phyloP scores from a whole-genome alignment of 352 stramenopile species.

The Phytopythium kandeliae region DNA sequence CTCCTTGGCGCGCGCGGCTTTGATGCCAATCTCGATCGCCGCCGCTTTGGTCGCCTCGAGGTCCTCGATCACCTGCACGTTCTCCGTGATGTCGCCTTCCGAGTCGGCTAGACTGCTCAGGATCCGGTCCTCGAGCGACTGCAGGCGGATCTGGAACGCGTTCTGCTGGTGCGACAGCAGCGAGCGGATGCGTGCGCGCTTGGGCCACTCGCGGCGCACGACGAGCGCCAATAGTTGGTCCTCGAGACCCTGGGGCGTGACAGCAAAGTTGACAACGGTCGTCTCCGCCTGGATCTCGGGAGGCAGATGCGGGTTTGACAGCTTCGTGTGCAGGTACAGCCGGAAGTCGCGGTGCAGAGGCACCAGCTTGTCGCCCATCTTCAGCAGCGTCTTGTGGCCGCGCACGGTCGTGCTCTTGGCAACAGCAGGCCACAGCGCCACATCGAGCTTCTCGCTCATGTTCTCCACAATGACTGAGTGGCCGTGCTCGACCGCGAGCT shows the following conservation, averaged over 20 bases:
- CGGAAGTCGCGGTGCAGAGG: slow-evolving; percentile 78
- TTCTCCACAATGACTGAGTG: slow-evolving; percentile 86
- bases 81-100: slow-evolving; percentile 90
- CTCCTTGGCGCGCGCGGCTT: slow-evolving; percentile 68
- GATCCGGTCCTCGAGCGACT: slow-evolving; percentile 88
- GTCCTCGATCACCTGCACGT: slow-evolving; percentile 94
- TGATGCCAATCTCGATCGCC: slow-evolving; percentile 74
- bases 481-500: slow-evolving; percentile 78
- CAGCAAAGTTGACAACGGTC: slow-evolving; percentile 90
- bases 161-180: slow-evolving; percentile 87
- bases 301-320: slow-evolving; percentile 91
- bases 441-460: slow-evolving; percentile 83
- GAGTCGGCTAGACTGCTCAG: slow-evolving; percentile 76
- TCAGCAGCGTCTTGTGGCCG: slow-evolving; percentile 68
- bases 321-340: slow-evolving; percentile 90
- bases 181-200: slow-evolving; percentile 72
- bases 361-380: slow-evolving; percentile 86
- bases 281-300: slow-evolving; percentile 90
- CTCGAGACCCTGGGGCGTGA: slow-evolving; percentile 87
- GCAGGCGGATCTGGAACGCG: slow-evolving; percentile 86
- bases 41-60: slow-evolving; percentile 93
- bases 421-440: slow-evolving; percentile 84
- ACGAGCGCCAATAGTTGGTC: slow-evolving; percentile 87
- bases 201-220: slow-evolving; percentile 87
- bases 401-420: slow-evolving; percentile 62